Base-by-base conservation (phyloP, 2,329 filamentous ascomycete species). In the Mariannaea sp. region DNA sequence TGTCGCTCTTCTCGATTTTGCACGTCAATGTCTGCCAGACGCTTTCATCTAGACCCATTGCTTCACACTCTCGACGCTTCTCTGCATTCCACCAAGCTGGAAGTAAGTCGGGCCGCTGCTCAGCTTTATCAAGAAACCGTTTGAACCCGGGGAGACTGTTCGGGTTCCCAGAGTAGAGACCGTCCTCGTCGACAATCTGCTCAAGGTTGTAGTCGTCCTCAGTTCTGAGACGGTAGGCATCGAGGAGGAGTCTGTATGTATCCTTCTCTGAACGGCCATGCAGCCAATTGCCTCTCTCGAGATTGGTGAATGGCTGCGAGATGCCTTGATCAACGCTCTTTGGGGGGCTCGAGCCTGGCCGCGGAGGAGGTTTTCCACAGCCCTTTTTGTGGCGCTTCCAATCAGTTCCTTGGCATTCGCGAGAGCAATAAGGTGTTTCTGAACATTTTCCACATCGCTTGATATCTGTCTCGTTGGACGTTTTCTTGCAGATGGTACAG, bases 321-420 rank as follows among this genome's bases (percentile, higher is more conserved):
- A 75, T 60, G 42, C 55, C 56, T 9, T 61, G 33, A 2, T 70
- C 65, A 0, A 75, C 57, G 5, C 69, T 67, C 27, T 64, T 69
- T 8, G 66, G 58, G 1, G 65, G 58, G 4, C 9, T 19, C 2
- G 7, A 2, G 17, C 16, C 35, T 12, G 3, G 38, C 19, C 48
- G 51, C 24, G 3, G 40, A 2, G 14, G 26, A 30, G 64, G 55
- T 55, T 64, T 68, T 39, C 58, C 62, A 65, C 78, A 81, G 7
- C 64, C 55, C 53, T 73, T 73, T 60, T 78, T 78, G 65, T 83
- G 80, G 3, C 13, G 20, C 57, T 78, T 78, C 77, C 77, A 83
- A 61, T 82, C 72, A 2, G 66, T 62, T 56, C 76, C 79, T 63
- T 83, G 76, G 68, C 80, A 83, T 29, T 76, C 73, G 19, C 70